Base-by-base conservation (phyloP, 768 basidiomycete species). In the Cyathus striatus region DNA sequence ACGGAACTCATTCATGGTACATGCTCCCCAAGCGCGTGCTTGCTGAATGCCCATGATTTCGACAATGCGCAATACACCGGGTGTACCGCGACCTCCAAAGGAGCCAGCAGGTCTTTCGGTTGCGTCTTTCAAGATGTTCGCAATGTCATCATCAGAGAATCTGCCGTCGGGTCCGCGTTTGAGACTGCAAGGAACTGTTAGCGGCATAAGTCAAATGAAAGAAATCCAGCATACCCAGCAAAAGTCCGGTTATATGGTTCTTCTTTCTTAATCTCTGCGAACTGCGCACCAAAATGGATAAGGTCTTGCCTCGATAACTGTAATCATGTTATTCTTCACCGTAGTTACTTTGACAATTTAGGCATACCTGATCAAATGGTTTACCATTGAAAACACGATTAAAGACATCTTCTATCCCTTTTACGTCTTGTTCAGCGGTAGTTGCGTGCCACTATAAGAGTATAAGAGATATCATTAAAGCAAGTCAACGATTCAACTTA, bases 381-480 rank as follows among this genome's bases (percentile, higher is more conserved):
- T 79, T 78, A 3, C 64, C 73, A 0, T 69, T 66, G 60, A 89
- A 90, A 27, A 82, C 45, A 4, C 70, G 43, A 22, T 52, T 49
- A 51, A 86, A 79, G 14, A 79, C 59, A n/a, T 55, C 23, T 25
- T 63, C 53, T 2, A 81, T 76, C 86, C 86, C 90, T 44, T 79
- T 60, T 55, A 86, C 89, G 42, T 90, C 89, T 41, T 75, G 70
- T 12, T 55, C 52, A 34, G 83, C 87, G 0, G 84, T 87, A 0
- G 89, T 90, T 1, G 90, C 83, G 35, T 92, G 90, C 90, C 90
- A 72, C n/a, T 91, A 90, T 90, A 68, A 91, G 12, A 12, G 3
- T 4, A 21, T 38, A 41, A 13, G 40, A 49, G 23, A 33, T 30
- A 17, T 42, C n/a, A 32, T 26, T 23, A 33, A 39, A 12, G 23